phyloP scores from a whole-genome alignment of 1,284 basidiomycete genomes.

The Tilletiopsis washingtonensis region DNA sequence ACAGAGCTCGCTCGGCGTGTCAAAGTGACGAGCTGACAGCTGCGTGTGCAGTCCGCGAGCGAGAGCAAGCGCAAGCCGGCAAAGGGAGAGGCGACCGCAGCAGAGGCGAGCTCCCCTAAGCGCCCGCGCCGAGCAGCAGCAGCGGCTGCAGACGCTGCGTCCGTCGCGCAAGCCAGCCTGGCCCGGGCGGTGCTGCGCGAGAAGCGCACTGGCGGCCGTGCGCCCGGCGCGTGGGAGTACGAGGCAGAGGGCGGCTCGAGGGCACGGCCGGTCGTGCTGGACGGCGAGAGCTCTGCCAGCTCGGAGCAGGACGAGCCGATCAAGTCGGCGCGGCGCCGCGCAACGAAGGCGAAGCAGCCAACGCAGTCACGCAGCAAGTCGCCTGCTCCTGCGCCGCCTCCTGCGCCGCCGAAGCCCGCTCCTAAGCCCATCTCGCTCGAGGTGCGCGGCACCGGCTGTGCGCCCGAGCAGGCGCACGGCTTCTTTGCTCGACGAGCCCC shows the following conservation, averaged over 20 bases:
- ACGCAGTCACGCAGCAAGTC: not conserved
- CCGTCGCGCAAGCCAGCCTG: not conserved
- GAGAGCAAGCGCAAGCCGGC: not conserved
- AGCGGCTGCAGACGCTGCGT: not conserved
- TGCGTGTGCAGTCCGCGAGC: not conserved
- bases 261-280: not conserved
- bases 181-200: not conserved
- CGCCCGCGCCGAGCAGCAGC: not conserved
- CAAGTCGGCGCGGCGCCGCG: not conserved
- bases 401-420: too few species aligned
- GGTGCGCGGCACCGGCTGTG: not conserved
- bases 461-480: not conserved
- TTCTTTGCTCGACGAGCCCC: not conserved
- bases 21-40: too few species aligned
- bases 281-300: not conserved
- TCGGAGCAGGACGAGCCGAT: not conserved
- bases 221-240: not conserved
- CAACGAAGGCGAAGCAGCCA: not conserved
- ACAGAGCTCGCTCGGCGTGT: not conserved
- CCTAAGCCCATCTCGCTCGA: not conserved
- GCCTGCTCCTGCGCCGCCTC: not conserved
- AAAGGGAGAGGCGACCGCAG: not conserved
- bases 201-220: not conserved
- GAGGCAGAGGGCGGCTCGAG: not conserved
- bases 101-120: not conserved